Conservation (phyloP, 306 rosid species). For the Clitoria ternatea region DNA sequence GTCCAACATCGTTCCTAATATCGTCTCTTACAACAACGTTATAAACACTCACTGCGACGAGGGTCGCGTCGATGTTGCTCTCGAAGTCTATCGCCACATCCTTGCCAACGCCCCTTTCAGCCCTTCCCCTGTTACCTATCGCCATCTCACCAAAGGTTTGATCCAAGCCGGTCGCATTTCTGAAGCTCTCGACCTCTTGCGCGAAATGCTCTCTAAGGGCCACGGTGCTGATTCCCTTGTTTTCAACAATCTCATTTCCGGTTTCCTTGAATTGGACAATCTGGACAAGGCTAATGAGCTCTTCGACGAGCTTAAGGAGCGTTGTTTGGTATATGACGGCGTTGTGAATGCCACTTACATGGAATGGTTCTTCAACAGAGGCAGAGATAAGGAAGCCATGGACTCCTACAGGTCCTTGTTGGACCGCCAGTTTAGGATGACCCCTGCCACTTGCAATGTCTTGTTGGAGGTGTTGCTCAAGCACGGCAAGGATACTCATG, state of each 20-base stretch:
- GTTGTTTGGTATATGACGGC: slow-evolving; percentile 92
- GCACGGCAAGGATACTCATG: slow-evolving; percentile 51
- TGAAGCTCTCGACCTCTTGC: slow-evolving; percentile 77
- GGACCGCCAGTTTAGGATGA: slow-evolving; percentile 70
- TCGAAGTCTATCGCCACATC: slow-evolving; percentile 65
- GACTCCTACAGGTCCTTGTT: slow-evolving; percentile 72
- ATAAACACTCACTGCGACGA: slow-evolving; percentile 86
- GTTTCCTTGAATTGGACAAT: slow-evolving; percentile 65
- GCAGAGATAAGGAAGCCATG: slow-evolving; percentile 79
- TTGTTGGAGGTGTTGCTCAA: slow-evolving; percentile 71
- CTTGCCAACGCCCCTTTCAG: slow-evolving; percentile 70
- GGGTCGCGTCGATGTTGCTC: slow-evolving; percentile 74
- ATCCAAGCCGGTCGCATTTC: slow-evolving; percentile 54
- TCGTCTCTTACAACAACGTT: slow-evolving; percentile 81
- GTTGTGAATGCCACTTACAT: slow-evolving; percentile 80
- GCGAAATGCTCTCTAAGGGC: slow-evolving; percentile 87
- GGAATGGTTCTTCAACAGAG: slow-evolving; percentile 75
- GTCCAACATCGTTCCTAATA: slow-evolving; percentile 75
- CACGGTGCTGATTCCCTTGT: slow-evolving; percentile 92
- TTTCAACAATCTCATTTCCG: slow-evolving; percentile 64
- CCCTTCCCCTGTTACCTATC: slow-evolving; percentile 77
- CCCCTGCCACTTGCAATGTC: slow-evolving; percentile 87
- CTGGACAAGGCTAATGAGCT: slow-evolving; percentile 80
- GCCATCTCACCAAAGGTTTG: slow-evolving; percentile 82
- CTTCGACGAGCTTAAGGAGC: slow-evolving; percentile 84